Percentiles rank a stretch among this genome's conserved stretches.
Evolutionary conservation across 1,284 basidiomycete genomes (phyloP).

Genomic region (Stereum hirsutum): DNA sequence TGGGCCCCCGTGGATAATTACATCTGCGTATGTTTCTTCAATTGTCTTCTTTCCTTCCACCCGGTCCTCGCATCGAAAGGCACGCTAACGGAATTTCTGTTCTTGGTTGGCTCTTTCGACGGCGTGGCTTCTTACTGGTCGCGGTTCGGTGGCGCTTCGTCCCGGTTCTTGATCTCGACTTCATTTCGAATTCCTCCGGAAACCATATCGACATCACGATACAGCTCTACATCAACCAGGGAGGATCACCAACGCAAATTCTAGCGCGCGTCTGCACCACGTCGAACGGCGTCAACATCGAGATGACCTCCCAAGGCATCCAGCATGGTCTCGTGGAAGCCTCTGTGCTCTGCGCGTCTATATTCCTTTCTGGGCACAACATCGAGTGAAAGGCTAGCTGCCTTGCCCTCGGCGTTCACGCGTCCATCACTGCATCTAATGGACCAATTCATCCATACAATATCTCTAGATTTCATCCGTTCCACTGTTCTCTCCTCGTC

Average conservation of each 20-base stretch:
- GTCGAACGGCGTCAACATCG: constrained; percentile 19
- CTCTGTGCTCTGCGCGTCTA: constrained; percentile 24
- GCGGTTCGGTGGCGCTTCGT: no score
- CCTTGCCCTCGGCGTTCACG: background rate
- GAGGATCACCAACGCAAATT: constrained; percentile 17
- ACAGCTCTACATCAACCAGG: constrained; percentile 22
- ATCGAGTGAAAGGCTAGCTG: constrained; percentile 18
- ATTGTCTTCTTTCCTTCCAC: no score
- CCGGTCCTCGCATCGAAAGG: background rate
- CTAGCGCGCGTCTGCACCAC: constrained; percentile 21
- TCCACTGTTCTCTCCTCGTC: background rate
- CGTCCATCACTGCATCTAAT: background rate
- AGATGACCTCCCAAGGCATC: constrained; percentile 23
- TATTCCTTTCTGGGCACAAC: constrained; percentile 25
- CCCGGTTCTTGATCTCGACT: background rate
- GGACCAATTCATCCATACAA: background rate
- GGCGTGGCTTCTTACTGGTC: no score
- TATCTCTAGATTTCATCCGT: background rate
- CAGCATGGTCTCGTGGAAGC: constrained; percentile 23
- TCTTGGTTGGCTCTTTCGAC: background rate
- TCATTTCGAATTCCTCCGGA: no score
- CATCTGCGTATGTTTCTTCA: constrained; percentile 27
- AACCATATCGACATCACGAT: no score
- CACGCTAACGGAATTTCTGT: background rate
- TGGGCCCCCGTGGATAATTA: constrained; percentile 33